Evolutionary conservation across 1,284 basidiomycete genomes (phyloP), one percentile per base, ranked within the genome.

Genomic region (Ustilago loliicola): DNA sequence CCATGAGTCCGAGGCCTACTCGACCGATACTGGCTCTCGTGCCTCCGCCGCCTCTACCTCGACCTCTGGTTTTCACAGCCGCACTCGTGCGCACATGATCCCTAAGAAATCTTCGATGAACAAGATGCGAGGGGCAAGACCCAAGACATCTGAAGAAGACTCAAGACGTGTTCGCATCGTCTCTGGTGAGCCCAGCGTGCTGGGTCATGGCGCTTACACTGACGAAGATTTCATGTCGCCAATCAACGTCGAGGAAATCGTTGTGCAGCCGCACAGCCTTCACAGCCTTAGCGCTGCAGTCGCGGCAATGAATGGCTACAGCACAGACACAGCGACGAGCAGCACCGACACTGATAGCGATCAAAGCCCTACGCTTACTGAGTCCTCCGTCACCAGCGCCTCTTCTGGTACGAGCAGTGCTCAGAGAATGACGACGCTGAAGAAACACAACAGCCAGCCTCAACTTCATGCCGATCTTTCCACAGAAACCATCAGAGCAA

Each of bases 91-190:
- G 8, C 74, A 77, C 57, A 69, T 69, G 69, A 54, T 72, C 27
- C 72, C 66, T 27, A 75, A 72, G 45, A 73, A 74, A n/a, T 72
- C 71, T 0, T 65, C 60, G 34, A 72, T 70, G 66, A 72, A 72
- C 66, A 71, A 68, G 65, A 62, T 74, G 55, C 68, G 66, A 9
- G 68, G 58, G 3, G 8, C n/a, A 8, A 32, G 77, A n/a, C 71
- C 73, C 29, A 67, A 71, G 54, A 76, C 73, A 0, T 68, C 69
- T 40, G 66, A 66, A 19, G 66, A 74, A 45, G 69, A 79, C 29
- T 62, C 71, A 2, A 55, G 78, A 3, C 67, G 81, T 10, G 81
- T 82, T 10, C 74, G 79, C 30, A 81, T 82, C 51, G 81, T 80
- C 9, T 75, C 71, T n/a, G 81, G 81, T 7, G 74, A 79, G 47